A percentile compares a stretch with the other conserved stretches of the same genome.
phyloP scores from a whole-genome alignment of 2,329 filamentous ascomycete species.

The Colletotrichum camelliae region DNA sequence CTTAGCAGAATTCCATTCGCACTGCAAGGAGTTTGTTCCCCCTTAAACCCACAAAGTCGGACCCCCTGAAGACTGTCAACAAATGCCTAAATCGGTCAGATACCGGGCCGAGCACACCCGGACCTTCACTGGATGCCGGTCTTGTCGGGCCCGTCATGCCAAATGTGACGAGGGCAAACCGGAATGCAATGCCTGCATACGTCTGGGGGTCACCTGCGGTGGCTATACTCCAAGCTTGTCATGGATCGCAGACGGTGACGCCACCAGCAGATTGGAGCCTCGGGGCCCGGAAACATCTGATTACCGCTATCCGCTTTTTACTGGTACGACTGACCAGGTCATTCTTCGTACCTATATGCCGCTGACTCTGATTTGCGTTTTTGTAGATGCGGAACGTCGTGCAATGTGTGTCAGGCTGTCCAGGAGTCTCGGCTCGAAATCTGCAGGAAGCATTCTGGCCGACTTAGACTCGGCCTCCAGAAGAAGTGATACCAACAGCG shows the following conservation, averaged over 20 bases:
- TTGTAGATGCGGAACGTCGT: neutral
- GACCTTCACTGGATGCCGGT: conserved; percentile 38
- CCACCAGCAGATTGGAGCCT: neutral
- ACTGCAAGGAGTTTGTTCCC: neutral
- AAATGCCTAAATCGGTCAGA: neutral
- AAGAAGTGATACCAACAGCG: neutral
- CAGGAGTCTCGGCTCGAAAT: neutral
- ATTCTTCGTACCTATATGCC: neutral
- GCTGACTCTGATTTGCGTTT: neutral
- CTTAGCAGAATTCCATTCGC: neutral
- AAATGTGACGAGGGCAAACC: conserved; percentile 50
- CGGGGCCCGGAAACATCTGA: neutral
- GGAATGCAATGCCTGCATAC: conserved; percentile 40
- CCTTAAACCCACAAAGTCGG: neutral
- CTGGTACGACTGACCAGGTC: neutral
- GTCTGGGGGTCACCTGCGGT: conserved; percentile 38
- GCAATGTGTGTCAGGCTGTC: neutral
- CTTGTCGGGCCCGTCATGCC: conserved; percentile 42
- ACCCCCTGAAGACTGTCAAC: neutral
- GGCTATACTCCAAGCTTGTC: conserved; percentile 33
- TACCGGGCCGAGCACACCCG: neutral
- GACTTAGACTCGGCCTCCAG: neutral
- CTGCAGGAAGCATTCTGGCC: neutral
- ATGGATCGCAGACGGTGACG: neutral
- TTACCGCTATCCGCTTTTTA: neutral